Evolutionary conservation across 768 basidiomycete genomes (phyloP).

Genomic region (Hericium rajendrae): DNA sequence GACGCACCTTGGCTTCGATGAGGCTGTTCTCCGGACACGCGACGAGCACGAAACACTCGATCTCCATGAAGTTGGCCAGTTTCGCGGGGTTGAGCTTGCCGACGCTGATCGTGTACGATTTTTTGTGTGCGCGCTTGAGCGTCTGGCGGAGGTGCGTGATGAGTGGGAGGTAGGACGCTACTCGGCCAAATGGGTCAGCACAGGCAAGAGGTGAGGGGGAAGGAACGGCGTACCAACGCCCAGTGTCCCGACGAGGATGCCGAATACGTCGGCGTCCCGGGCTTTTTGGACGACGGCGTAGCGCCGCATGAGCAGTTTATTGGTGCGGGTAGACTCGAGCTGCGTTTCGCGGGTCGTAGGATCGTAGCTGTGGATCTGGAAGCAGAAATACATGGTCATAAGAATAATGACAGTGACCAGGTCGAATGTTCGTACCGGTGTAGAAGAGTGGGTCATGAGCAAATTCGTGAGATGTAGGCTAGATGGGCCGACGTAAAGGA

Average conservation of each 20-base stretch:
- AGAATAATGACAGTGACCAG: too few species aligned
- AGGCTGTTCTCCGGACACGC: constrained; percentile 92
- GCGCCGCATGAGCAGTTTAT: constrained; percentile 80
- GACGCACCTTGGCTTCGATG: constrained; percentile 54
- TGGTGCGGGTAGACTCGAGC: constrained; percentile 61
- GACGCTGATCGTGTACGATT: constrained; percentile 90
- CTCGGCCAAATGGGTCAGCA: too few species aligned
- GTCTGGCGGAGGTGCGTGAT: constrained; percentile 71
- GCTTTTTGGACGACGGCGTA: constrained; percentile 84
- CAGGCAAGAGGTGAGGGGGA: constrained; percentile 15
- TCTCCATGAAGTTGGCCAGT: constrained; percentile 90
- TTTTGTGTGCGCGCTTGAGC: constrained; percentile 63
- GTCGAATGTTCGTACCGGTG: constrained; percentile 33
- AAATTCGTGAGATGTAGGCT: constrained; percentile 76
- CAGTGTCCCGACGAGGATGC: constrained; percentile 89
- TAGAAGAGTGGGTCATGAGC: constrained; percentile 69
- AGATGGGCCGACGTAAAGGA: constrained; percentile 67
- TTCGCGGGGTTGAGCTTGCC: constrained; percentile 94
- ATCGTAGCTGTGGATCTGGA: constrained; percentile 70
- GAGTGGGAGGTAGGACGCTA: constrained; percentile 79
- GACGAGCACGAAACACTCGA: constrained; percentile 92
- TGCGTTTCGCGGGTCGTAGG: constrained; percentile 38
- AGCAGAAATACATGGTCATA: background rate
- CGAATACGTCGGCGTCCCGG: constrained; percentile 87
- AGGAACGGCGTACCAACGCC: constrained; percentile 52